phyloP scores from a whole-genome alignment of 2,329 filamentous ascomycete species.

The Aspergillus sp. region DNA sequence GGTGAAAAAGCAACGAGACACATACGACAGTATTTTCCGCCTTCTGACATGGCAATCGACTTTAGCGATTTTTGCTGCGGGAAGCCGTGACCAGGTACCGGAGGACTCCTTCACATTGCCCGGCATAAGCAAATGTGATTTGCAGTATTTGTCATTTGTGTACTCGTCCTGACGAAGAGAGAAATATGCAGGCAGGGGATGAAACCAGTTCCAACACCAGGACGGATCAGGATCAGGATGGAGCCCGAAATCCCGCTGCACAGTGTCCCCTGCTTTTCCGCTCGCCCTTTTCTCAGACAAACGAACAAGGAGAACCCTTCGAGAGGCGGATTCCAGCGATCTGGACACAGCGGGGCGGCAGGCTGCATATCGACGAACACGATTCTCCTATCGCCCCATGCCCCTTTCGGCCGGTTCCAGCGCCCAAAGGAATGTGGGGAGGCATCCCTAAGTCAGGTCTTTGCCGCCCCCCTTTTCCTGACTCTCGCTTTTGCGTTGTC shows the following conservation, averaged over 20 bases:
- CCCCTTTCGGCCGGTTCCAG: not conserved
- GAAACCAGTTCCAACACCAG: not conserved
- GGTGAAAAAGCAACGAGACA: not conserved
- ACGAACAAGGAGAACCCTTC: too few relatives aligned
- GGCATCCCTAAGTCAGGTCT: too few relatives aligned
- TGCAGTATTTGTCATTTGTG: not conserved
- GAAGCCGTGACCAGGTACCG: conserved; percentile 1
- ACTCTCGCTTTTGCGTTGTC: not conserved
- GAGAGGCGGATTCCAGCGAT: conserved; percentile 1
- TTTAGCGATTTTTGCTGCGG: conserved; percentile 2
- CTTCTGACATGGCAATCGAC: not conserved
- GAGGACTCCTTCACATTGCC: not conserved
- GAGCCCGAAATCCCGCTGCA: not conserved
- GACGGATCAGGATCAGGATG: not conserved
- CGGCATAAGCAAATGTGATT: not conserved
- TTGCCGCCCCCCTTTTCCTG: not conserved
- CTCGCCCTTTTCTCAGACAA: not conserved
- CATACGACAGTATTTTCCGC: not conserved
- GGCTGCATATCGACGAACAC: conserved; percentile 4
- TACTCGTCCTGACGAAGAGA: not conserved
- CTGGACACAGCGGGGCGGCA: conserved; percentile 4
- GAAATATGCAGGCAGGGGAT: not conserved
- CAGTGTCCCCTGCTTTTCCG: not conserved
- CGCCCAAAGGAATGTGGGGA: not conserved
- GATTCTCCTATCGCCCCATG: not conserved